Percentiles rank a stretch among this genome's conserved stretches.
Conservation (phyloP, 371 early-diverging fungal species). For the Syncephalis plumigaleata region DNA sequence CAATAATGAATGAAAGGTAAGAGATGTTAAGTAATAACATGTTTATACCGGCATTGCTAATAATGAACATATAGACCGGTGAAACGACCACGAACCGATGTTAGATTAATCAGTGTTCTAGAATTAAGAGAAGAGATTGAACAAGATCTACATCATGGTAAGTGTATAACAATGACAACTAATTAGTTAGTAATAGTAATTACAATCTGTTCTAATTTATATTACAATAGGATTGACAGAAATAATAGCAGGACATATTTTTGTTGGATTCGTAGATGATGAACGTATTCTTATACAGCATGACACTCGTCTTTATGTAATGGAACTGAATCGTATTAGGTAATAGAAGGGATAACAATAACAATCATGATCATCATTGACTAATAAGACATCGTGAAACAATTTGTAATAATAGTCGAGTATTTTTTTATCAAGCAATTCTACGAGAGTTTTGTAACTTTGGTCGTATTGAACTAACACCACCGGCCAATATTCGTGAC, state of each 20-base stretch:
- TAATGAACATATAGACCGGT: neutral
- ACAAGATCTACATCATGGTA: slow-evolving; percentile 35
- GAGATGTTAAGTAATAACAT: neutral
- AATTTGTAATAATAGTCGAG: slow-evolving; percentile 30
- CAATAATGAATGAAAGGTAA: too few relatives aligned
- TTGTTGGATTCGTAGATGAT: slow-evolving; percentile 83
- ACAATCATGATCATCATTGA: too few relatives aligned
- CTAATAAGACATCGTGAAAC: neutral
- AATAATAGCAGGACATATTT: slow-evolving; percentile 56
- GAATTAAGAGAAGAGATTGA: slow-evolving; percentile 54
- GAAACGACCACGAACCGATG: slow-evolving; percentile 29
- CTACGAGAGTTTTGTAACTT: slow-evolving; percentile 71
- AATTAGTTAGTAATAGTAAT: too few relatives aligned
- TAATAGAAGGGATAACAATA: slow-evolving; percentile 10
- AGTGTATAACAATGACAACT: too few relatives aligned
- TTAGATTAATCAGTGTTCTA: slow-evolving; percentile 54
- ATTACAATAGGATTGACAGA: slow-evolving; percentile 32
- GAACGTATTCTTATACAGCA: slow-evolving; percentile 59
- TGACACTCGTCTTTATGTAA: slow-evolving; percentile 59
- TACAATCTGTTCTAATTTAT: neutral
- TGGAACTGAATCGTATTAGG: slow-evolving; percentile 56
- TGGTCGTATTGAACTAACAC: slow-evolving; percentile 43
- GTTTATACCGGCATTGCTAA: too few relatives aligned
- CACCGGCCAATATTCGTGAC: slow-evolving; percentile 37
- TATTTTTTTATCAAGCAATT: slow-evolving; percentile 74